Percentiles rank a stretch among this genome's conserved stretches.
Conservation (phyloP, 306 rosid species). For the Ormosia semicastrata region DNA sequence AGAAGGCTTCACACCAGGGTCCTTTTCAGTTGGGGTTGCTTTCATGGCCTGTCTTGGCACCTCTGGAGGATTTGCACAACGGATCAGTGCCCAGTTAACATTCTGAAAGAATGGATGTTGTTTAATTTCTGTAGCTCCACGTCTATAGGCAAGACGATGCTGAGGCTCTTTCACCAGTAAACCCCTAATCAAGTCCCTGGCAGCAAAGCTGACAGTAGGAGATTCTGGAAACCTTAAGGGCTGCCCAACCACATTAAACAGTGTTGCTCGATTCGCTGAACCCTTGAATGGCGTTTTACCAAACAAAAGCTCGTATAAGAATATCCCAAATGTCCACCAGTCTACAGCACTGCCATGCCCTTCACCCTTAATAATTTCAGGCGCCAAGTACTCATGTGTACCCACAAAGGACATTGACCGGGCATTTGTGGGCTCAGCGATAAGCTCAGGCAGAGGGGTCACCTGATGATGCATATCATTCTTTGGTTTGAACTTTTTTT, state of each 20-base stretch:
- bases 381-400: slow-evolving; percentile 96
- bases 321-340: slow-evolving; percentile 99
- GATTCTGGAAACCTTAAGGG: slow-evolving; percentile 92
- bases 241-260: slow-evolving; percentile 93
- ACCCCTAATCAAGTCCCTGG: slow-evolving; percentile 93
- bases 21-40: slow-evolving; percentile 36
- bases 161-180: slow-evolving; percentile 97
- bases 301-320: slow-evolving; percentile 88
- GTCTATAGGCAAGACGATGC: slow-evolving; percentile 91
- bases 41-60: slow-evolving; percentile 59
- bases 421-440: slow-evolving; percentile 90
- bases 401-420: slow-evolving; percentile 98
- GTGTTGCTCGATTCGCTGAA: slow-evolving; percentile 76
- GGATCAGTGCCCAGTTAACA: slow-evolving; percentile 95
- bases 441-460: slow-evolving; percentile 81
- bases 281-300: slow-evolving; percentile 96
- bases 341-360: slow-evolving; percentile 99
- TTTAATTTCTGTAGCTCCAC: slow-evolving; percentile 92
- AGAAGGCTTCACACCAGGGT: slow-evolving; percentile 65
- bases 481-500: slow-evolving; percentile 56
- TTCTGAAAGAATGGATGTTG: slow-evolving; percentile 96
- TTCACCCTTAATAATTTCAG: slow-evolving; percentile 94
- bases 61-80: slow-evolving; percentile 87
- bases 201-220: slow-evolving; percentile 92
- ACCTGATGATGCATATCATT: slow-evolving; percentile 68